Conservation (phyloP, 164 flowering plant genomes). For the Taxillus chinensis region DNA sequence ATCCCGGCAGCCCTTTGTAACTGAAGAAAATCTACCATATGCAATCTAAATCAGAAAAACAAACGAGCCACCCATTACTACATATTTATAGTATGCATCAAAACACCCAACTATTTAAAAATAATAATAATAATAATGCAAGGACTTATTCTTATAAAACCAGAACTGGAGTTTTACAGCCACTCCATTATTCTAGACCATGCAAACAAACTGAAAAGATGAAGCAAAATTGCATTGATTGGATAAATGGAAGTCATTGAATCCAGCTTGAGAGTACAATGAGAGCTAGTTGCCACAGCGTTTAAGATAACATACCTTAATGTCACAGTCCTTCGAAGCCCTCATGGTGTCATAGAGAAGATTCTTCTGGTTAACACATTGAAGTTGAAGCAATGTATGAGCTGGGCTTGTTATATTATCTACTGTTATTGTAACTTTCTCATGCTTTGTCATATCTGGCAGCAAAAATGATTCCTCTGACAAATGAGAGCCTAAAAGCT, state of each 20-base stretch:
- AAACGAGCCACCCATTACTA: not conserved
- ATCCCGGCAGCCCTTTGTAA: constrained; percentile 21
- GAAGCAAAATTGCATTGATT: no score
- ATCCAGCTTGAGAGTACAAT: not conserved
- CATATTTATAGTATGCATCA: no score
- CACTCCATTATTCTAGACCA: no score
- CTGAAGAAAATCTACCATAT: constrained; percentile 29
- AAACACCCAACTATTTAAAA: no score
- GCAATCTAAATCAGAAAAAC: constrained; percentile 19
- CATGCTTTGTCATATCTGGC: constrained; percentile 8
- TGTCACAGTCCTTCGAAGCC: constrained; percentile 31
- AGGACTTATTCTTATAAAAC: not conserved
- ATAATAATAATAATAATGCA: no score
- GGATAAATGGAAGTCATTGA: no score
- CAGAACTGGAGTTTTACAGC: no score
- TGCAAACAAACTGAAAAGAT: no score
- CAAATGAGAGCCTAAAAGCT: constrained; percentile 19
- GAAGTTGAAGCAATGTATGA: constrained; percentile 38
- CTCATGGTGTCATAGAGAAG: constrained; percentile 37
- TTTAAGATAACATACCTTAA: constrained; percentile 20
- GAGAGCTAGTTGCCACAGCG: not conserved
- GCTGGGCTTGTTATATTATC: constrained; percentile 35
- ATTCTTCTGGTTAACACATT: constrained; percentile 35
- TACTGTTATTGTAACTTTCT: constrained; percentile 22
- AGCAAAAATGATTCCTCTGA: constrained; percentile 8